A percentile compares a stretch with the other conserved stretches of the same genome.
These are phyloP conservation scores for Trichoderma gamsii DNA, from an alignment of 495 filamentous ascomycete genomes.

Conservation along the genomic window DNA sequence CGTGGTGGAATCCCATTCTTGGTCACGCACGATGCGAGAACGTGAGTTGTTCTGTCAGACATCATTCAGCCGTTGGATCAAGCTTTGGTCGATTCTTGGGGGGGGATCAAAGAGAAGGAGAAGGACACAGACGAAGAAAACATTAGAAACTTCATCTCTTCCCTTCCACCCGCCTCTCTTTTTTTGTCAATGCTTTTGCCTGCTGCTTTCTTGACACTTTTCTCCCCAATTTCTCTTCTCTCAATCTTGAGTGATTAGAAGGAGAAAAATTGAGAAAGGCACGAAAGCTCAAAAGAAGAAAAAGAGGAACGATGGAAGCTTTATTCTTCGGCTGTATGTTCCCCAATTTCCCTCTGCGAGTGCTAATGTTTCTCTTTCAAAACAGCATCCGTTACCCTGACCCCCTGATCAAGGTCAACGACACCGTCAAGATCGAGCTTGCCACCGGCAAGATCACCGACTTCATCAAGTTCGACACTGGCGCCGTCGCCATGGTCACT, in stretches of 20 bases:
- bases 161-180: slow-evolving; percentile 21
- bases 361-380: slow-evolving; percentile 20
- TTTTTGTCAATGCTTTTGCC: no score
- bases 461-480: slow-evolving; percentile 95
- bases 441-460: slow-evolving; percentile 93
- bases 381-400: slow-evolving; percentile 96
- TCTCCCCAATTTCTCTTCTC: neutral
- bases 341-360: slow-evolving; percentile 9
- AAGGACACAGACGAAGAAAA: neutral
- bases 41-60: slow-evolving; percentile 90
- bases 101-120: slow-evolving; percentile 19
- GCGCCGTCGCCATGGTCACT: slow-evolving; percentile 93
- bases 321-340: slow-evolving; percentile 17
- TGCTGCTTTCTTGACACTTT: slow-evolving; percentile 14
- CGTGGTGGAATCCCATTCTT: slow-evolving; percentile 99
- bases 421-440: slow-evolving; percentile 98
- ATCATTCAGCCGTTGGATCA: slow-evolving; percentile 99
- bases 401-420: slow-evolving; percentile 96
- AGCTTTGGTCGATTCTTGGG: slow-evolving; percentile 74
- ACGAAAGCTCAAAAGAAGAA: neutral
- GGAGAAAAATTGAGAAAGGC: slow-evolving; percentile 5
- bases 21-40: slow-evolving; percentile 99
- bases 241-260: no score
- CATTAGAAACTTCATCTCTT: neutral
- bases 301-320: slow-evolving; percentile 11